phyloP scores from a whole-genome alignment of 2,329 filamentous ascomycete genomes.

The Basipetospora chlamydospora region DNA sequence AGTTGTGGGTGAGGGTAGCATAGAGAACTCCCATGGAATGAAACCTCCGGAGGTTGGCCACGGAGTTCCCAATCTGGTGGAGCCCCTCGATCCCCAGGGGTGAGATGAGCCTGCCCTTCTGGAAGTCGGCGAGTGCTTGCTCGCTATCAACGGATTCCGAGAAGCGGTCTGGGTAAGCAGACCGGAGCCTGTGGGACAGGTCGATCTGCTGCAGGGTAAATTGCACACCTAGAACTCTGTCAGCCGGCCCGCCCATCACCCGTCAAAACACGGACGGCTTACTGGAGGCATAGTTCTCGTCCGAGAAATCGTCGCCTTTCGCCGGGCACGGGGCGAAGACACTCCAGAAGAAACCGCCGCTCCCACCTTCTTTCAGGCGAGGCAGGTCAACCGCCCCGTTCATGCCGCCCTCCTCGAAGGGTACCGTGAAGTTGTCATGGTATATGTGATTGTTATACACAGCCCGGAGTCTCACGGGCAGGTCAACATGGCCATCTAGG shows the following conservation, averaged over 20 bases:
- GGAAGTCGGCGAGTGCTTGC: conserved; percentile 47
- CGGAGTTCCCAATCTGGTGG: conserved; percentile 83
- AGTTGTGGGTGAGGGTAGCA: conserved; percentile 82
- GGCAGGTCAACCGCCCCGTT: conserved; percentile 64
- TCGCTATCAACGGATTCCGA: conserved; percentile 46
- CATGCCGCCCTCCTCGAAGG: conserved; percentile 58
- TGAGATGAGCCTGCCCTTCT: conserved; percentile 52
- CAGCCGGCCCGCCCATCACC: too few species aligned
- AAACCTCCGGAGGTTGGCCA: conserved; percentile 60
- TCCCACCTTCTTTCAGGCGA: conserved; percentile 53
- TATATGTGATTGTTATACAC: conserved; percentile 68
- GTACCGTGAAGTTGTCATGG: conserved; percentile 52
- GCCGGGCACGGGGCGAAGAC: conserved; percentile 66
- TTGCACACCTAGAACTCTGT: conserved; percentile 41
- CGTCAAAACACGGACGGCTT: too few species aligned
- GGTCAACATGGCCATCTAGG: conserved; percentile 78
- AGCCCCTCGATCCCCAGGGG: conserved; percentile 74
- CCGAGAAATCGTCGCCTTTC: conserved; percentile 58
- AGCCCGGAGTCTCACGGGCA: conserved; percentile 57
- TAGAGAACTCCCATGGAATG: conserved; percentile 72
- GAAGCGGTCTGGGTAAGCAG: conserved; percentile 53
- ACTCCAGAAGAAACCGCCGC: conserved; percentile 88
- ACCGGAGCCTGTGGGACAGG: conserved; percentile 48
- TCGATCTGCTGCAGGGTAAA: conserved; percentile 65
- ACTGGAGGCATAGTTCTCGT: conserved; percentile 57